These are phyloP conservation scores for Alternaria longipes DNA, from an alignment of 2,329 filamentous ascomycete genomes.

Conservation along the genomic window DNA sequence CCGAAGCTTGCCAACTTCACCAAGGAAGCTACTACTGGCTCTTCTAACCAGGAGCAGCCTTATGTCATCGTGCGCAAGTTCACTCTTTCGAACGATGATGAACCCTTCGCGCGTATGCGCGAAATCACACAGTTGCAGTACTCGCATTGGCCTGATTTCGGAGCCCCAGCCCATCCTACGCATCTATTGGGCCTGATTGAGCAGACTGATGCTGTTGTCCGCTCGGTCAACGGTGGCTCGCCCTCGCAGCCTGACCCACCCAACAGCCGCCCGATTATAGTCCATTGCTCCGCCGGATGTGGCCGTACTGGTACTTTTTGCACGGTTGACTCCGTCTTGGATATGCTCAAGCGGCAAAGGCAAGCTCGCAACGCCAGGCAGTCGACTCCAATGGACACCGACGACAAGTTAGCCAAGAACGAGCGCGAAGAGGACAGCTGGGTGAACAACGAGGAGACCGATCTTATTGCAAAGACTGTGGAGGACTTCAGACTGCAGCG, in stretches of 20 bases:
- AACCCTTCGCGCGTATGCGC: conserved; percentile 85
- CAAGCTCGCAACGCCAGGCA: conserved; percentile 48
- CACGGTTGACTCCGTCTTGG: conserved; percentile 93
- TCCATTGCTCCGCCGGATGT: conserved; percentile 96
- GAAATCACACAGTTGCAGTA: conserved; percentile 97
- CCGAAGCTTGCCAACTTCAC: conserved; percentile 40
- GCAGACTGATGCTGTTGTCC: conserved; percentile 77
- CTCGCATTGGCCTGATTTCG: conserved; percentile 96
- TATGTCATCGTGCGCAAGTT: conserved; percentile 89
- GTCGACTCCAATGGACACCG: conserved; percentile 55
- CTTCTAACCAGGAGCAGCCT: conserved; percentile 66
- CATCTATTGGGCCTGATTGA: conserved; percentile 92
- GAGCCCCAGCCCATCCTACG: conserved; percentile 85
- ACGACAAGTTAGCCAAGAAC: conserved; percentile 28
- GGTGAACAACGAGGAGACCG: conserved; percentile 74
- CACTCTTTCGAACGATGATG: conserved; percentile 76
- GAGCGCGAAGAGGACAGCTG: conserved; percentile 65
- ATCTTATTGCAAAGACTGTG: conserved; percentile 86
- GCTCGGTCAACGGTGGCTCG: conserved; percentile 57
- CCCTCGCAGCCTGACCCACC: conserved; percentile 66
- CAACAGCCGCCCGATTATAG: conserved; percentile 75
- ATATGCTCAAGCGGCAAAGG: conserved; percentile 92
- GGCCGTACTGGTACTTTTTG: conserved; percentile 96
- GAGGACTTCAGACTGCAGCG: conserved; percentile 89
- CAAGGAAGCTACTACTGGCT: conserved; percentile 36